Evolutionary conservation across 768 basidiomycete genomes (phyloP).

Genomic region (Pholiota microspora): DNA sequence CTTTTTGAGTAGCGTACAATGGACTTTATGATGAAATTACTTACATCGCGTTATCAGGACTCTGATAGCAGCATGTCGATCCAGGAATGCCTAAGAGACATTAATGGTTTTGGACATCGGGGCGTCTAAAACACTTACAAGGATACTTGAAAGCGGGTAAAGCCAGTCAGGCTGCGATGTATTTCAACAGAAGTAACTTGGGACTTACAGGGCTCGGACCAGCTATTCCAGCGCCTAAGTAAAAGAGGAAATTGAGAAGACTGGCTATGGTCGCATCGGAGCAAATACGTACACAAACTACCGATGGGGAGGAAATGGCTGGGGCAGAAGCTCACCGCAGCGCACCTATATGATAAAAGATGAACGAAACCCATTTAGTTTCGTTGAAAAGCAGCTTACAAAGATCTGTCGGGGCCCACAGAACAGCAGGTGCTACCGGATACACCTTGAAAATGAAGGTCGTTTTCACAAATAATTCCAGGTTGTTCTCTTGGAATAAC

Average conservation of each 20-base stretch:
- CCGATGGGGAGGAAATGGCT: constrained; percentile 14
- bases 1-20: neutral
- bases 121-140: neutral
- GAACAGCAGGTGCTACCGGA: neutral
- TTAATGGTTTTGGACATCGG: neutral
- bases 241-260: neutral
- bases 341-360: constrained; percentile 12
- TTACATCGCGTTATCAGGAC: constrained; percentile 21
- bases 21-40: neutral
- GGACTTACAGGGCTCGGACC: constrained; percentile 15
- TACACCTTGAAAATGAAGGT: neutral
- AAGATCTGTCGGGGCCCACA: neutral
- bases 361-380: neutral
- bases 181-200: neutral
- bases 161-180: too few species aligned
- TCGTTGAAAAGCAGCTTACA: neutral
- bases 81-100: constrained; percentile 17
- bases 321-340: constrained; percentile 13
- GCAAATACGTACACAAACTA: constrained; percentile 13
- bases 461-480: neutral
- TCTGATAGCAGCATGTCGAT: constrained; percentile 21
- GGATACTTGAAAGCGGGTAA: neutral
- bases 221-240: constrained; percentile 18
- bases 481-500: neutral
- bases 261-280: neutral